These are phyloP conservation scores for Aspergillus costaricaensis DNA, from an alignment of 2,329 filamentous ascomycete species.

Conservation along the genomic window DNA sequence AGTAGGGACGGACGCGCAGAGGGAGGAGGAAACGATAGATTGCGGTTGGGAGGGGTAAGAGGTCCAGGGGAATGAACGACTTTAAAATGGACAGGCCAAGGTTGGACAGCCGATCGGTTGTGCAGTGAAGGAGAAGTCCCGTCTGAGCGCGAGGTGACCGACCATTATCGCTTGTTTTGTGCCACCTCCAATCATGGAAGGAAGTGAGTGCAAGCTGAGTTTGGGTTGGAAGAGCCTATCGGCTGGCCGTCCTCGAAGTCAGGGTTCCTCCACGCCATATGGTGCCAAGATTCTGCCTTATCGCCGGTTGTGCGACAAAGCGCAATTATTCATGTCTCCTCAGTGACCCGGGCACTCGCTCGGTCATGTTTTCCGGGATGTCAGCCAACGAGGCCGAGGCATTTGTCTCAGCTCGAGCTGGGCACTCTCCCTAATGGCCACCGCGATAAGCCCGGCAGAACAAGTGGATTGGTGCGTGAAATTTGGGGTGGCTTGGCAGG, in stretches of 20 bases:
- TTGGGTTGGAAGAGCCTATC: neutral
- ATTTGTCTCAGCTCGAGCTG: neutral
- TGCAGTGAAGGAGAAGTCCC: neutral
- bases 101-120: neutral
- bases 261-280: neutral
- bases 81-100: slow-evolving; percentile 6
- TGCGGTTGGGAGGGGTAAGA: neutral
- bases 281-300: too few species aligned
- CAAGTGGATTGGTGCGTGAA: neutral
- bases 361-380: neutral
- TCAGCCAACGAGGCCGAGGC: neutral
- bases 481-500: neutral
- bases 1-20: neutral
- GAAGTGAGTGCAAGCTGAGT: neutral
- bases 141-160: neutral
- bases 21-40: neutral
- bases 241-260: neutral
- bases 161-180: neutral
- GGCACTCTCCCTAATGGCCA: neutral
- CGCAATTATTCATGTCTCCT: neutral
- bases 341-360: neutral
- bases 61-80: neutral
- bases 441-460: neutral
- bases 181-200: neutral
- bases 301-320: neutral